Base-by-base conservation (phyloP, 345 rosid species). In the Syzygium aqueum region DNA sequence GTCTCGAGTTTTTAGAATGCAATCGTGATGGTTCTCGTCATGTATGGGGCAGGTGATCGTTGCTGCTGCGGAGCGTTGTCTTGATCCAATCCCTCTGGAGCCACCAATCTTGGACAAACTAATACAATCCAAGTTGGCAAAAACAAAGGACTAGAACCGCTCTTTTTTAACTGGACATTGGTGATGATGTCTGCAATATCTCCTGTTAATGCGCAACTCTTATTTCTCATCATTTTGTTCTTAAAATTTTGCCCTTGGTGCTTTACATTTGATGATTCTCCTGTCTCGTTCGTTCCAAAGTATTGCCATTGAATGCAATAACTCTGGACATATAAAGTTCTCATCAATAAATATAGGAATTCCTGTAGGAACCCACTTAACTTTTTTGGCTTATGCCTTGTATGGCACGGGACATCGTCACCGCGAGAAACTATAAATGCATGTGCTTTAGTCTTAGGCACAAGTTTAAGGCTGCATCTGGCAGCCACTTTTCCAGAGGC, bases 41-140 rank as follows among this genome's bases (percentile, higher is more conserved):
- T 85, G 51, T 87, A 87, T 84, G 82, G 85, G 77, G 87, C 93
- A 97, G 99, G 99, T 95, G 90, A 95, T 95, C 51, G 99, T 97
- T 90, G 97, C 98, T 90, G 94, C 99, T 85, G 93, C 99, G 0
- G 98, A 97, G 90, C 98, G 98, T 54, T 97, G 98, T 86, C 96
- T 95, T 85, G 99, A 97, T 90, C 98, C 98, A 40, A 92, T 90
- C 87, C 99, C 98, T 78, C 67, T 96, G 90, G 99, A 97, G 92
- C 98, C 97, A 86, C 96, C 99, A 30, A 96, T 97, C 73, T 88
- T 97, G 95, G 99, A 96, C 90, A 95, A 94, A 93, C 98, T 97
- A 78, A 93, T 97, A 91, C 99, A 95, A 90, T 96, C 95, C 51
- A 97, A 96, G 91, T 90, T 95, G 86, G 94, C 93, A 53, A 95